Evolutionary conservation across 257 asterid genomes (phyloP).

Genomic region (Scutellaria barbata): DNA sequence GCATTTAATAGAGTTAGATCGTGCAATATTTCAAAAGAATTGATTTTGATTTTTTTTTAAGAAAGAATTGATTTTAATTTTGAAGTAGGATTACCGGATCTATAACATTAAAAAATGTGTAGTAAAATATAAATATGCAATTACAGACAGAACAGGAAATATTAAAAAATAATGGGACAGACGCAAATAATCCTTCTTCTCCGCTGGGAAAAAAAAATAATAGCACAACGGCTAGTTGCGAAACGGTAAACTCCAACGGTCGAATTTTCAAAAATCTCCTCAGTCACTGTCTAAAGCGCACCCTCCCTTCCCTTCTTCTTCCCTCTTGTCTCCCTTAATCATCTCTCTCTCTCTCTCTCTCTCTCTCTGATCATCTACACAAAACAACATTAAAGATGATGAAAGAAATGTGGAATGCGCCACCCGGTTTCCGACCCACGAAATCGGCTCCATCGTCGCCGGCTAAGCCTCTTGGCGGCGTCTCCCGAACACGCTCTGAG

Average conservation of each 20-base stretch:
- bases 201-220: not conserved
- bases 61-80: not conserved
- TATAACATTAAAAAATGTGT: too few relatives aligned
- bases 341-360: slow-evolving; percentile 6
- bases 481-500: slow-evolving; percentile 74
- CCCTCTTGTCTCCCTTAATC: not conserved
- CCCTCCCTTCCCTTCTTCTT: slow-evolving; percentile 33
- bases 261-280: slow-evolving; percentile 42
- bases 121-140: not conserved
- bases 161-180: not conserved
- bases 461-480: slow-evolving; percentile 83
- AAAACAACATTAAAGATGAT: slow-evolving; percentile 47
- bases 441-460: slow-evolving; percentile 96
- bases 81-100: not conserved
- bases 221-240: slow-evolving; percentile 67
- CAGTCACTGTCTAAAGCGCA: slow-evolving; percentile 42
- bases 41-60: not conserved
- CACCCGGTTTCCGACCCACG: slow-evolving; percentile 81
- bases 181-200: slow-evolving; percentile 24
- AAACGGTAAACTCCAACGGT: slow-evolving; percentile 80
- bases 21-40: not conserved
- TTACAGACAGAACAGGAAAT: not conserved
- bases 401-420: slow-evolving; percentile 92
- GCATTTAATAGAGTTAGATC: not conserved
- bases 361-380: slow-evolving; percentile 5